These are phyloP conservation scores for Echria macrotheca DNA, from an alignment of 495 filamentous ascomycete genomes.

Conservation along the genomic window DNA sequence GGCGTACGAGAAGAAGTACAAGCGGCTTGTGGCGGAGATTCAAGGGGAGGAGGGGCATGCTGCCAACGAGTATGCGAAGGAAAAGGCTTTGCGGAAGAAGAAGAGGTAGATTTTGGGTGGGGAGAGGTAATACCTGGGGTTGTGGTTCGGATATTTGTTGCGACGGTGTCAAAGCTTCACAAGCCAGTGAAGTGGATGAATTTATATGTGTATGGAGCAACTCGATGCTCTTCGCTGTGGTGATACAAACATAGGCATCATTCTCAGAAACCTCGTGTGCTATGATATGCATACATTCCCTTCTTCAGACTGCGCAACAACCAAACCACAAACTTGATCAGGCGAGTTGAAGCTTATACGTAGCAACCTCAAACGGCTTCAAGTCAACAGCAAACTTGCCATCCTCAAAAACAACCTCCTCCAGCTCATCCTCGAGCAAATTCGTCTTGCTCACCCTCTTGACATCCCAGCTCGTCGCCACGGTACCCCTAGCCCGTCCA, in stretches of 20 bases:
- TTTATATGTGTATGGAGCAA: too few species aligned
- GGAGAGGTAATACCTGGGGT: too few species aligned
- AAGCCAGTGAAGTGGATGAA: too few species aligned
- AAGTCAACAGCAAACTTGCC: constrained; percentile 59
- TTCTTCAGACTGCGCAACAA: too few species aligned
- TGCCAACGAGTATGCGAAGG: constrained; percentile 80
- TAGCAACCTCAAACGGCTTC: constrained; percentile 86
- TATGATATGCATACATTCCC: too few species aligned
- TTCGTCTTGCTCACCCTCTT: constrained; percentile 78
- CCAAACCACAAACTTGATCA: too few species aligned
- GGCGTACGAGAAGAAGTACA: constrained; percentile 93
- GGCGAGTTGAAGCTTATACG: constrained; percentile 66
- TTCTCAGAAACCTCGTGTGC: background rate
- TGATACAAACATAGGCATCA: background rate
- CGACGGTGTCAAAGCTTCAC: too few species aligned
- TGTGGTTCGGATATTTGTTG: too few species aligned
- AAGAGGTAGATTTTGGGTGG: constrained; percentile 45
- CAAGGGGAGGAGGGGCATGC: constrained; percentile 87
- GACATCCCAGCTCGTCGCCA: constrained; percentile 62
- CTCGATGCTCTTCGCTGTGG: too few species aligned
- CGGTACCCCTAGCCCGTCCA: constrained; percentile 62
- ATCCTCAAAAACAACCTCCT: constrained; percentile 49
- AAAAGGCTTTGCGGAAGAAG: constrained; percentile 66
- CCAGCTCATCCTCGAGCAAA: constrained; percentile 64
- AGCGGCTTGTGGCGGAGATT: constrained; percentile 85